phyloP scores from a whole-genome alignment of 2,329 filamentous ascomycete species.

The Ilyonectria mors-panacis region DNA sequence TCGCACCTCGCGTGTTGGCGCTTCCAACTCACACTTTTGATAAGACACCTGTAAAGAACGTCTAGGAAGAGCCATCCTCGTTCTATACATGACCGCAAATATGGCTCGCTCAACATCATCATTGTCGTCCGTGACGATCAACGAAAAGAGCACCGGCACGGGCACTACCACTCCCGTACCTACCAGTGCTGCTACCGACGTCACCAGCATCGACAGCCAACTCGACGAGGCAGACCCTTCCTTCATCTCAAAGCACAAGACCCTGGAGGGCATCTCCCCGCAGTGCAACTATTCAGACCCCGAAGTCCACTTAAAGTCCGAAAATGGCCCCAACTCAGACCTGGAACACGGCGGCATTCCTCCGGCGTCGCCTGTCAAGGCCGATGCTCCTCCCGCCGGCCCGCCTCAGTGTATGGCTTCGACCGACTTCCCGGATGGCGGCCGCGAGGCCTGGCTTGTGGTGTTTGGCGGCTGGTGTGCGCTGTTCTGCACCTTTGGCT shows the following conservation, averaged over 20 bases:
- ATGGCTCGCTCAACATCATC: constrained; percentile 45
- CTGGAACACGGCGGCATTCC: constrained; percentile 37
- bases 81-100: background rate
- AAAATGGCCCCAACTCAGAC: constrained; percentile 49
- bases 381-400: constrained; percentile 29
- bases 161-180: constrained; percentile 5
- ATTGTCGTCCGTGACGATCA: constrained; percentile 47
- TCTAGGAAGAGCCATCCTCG: background rate
- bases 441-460: constrained; percentile 69
- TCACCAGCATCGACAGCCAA: constrained; percentile 29
- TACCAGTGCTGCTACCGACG: constrained; percentile 18
- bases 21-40: background rate
- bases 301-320: constrained; percentile 46
- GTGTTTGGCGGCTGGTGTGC: constrained; percentile 64
- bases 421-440: constrained; percentile 73
- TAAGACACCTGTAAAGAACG: background rate
- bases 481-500: constrained; percentile 61
- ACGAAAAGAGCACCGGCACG: constrained; percentile 33
- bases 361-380: constrained; percentile 11
- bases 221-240: constrained; percentile 11
- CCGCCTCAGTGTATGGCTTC: constrained; percentile 57
- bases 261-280: constrained; percentile 19
- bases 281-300: constrained; percentile 31
- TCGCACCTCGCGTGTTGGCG: background rate
- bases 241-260: constrained; percentile 1